These are phyloP conservation scores for Castanopsis chinensis DNA, from an alignment of 306 rosid species.

Conservation along the genomic window DNA sequence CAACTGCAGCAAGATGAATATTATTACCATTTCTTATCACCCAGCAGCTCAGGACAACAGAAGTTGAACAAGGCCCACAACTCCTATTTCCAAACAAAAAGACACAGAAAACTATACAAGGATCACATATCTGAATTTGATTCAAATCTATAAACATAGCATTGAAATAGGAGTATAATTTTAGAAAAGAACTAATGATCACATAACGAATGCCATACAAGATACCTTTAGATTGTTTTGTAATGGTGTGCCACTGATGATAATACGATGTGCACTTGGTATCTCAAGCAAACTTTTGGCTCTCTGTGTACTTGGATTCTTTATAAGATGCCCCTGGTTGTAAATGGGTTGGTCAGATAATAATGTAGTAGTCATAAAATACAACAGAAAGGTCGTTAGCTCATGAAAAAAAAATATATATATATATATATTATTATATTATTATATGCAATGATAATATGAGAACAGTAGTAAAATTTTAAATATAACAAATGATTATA, in stretches of 20 bases:
- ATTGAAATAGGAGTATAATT: neutral
- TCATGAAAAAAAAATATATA: conserved; percentile 5
- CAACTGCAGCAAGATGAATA: conserved; percentile 15
- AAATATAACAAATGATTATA: neutral
- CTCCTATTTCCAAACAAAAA: conserved; percentile 50
- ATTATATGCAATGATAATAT: neutral
- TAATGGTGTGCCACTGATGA: conserved; percentile 88
- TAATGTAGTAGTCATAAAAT: neutral
- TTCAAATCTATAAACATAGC: neutral
- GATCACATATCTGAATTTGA: conserved; percentile 14
- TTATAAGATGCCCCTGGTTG: conserved; percentile 84
- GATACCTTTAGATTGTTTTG: conserved; percentile 91
- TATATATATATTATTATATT: neutral
- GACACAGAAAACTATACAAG: neutral
- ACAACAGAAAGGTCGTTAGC: neutral
- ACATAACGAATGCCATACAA: neutral
- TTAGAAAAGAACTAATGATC: neutral
- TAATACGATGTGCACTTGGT: conserved; percentile 78
- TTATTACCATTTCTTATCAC: conserved; percentile 74
- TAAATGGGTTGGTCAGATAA: conserved; percentile 25
- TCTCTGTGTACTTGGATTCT: conserved; percentile 94
- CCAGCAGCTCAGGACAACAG: conserved; percentile 86
- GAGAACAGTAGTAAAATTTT: neutral
- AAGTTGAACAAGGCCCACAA: conserved; percentile 93
- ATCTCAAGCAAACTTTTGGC: conserved; percentile 94